Conservation (phyloP, 306 rosid genomes). For the Vigna mungo region DNA sequence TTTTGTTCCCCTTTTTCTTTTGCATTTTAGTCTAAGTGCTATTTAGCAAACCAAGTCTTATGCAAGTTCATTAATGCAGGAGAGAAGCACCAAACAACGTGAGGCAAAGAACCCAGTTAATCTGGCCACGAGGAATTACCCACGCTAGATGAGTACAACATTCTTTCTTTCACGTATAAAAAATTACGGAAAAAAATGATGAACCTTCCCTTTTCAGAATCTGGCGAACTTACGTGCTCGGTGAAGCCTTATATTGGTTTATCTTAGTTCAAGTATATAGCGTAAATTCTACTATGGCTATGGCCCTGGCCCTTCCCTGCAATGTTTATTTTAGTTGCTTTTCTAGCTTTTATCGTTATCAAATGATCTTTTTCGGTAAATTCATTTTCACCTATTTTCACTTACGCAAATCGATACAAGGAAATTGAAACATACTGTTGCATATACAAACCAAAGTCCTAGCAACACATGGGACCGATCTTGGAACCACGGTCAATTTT, state of each 20-base stretch:
- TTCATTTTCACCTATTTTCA: background rate
- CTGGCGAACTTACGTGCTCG: background rate
- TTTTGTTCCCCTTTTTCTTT: background rate
- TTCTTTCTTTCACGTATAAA: background rate
- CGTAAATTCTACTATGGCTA: background rate
- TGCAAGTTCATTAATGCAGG: conserved; percentile 51
- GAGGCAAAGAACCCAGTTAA: conserved; percentile 33
- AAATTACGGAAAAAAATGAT: background rate
- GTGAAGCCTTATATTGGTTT: background rate
- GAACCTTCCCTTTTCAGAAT: background rate
- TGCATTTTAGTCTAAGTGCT: background rate
- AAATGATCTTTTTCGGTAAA: background rate
- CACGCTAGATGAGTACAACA: conserved; percentile 45
- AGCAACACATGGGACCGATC: background rate
- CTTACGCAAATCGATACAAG: background rate
- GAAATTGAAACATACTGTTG: background rate
- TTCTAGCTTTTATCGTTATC: background rate
- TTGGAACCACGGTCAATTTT: background rate
- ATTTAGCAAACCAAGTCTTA: conserved; percentile 9
- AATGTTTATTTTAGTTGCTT: background rate
- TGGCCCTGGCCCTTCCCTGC: too few species aligned
- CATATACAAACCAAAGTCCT: background rate
- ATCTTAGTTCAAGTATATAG: background rate
- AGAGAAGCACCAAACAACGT: conserved; percentile 32
- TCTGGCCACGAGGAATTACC: conserved; percentile 45